phyloP scores from a whole-genome alignment of 2,329 filamentous ascomycete genomes.

The Xylariaceae sp. region DNA sequence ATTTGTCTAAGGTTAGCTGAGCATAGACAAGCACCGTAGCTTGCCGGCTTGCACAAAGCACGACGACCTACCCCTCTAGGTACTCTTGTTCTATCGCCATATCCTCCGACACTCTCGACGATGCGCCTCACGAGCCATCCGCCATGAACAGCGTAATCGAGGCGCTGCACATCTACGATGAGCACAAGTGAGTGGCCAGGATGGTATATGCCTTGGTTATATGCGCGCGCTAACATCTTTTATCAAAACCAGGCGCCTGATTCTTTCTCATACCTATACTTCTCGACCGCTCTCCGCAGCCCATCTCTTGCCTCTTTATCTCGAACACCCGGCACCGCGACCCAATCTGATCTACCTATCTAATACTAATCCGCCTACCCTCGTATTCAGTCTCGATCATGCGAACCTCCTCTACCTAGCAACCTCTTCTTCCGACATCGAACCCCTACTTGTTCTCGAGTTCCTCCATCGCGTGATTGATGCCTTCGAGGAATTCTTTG shows the following conservation, averaged over 20 bases:
- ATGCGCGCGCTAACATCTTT: conserved; percentile 22
- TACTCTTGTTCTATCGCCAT: not conserved
- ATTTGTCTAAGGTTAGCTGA: no score
- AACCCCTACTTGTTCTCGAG: conserved; percentile 84
- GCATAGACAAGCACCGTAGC: no score
- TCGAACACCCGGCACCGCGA: conserved; percentile 71
- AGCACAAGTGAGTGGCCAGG: conserved; percentile 65
- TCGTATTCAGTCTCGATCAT: conserved; percentile 83
- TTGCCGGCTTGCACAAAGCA: not conserved
- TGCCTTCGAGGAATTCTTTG: conserved; percentile 88
- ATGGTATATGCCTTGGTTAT: not conserved
- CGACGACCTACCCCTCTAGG: not conserved
- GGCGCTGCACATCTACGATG: conserved; percentile 94
- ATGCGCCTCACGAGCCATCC: conserved; percentile 30
- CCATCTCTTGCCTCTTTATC: conserved; percentile 78
- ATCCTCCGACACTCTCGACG: conserved; percentile 9
- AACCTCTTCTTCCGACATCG: conserved; percentile 77
- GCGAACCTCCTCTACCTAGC: conserved; percentile 81
- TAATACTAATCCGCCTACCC: conserved; percentile 74
- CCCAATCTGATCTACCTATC: conserved; percentile 83
- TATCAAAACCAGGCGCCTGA: conserved; percentile 57
- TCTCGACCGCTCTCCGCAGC: conserved; percentile 71
- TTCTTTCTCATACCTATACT: conserved; percentile 85
- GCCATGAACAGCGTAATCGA: conserved; percentile 84
- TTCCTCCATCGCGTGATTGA: conserved; percentile 92